Evolutionary conservation across 1,284 basidiomycete species (phyloP).

Genomic region (Ganoderma lucidum): DNA sequence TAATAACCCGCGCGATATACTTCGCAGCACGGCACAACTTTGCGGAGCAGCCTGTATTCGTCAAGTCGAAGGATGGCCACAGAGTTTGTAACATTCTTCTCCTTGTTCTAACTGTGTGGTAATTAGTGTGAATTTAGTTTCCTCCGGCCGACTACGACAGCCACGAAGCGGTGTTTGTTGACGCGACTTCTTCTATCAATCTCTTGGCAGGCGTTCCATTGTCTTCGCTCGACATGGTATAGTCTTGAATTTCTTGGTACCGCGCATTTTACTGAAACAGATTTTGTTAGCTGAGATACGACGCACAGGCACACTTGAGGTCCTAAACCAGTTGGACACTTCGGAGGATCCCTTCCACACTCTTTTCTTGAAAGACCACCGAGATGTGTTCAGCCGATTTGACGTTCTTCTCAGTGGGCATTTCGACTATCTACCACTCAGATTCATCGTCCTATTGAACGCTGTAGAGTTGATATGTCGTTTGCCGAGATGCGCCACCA

Average conservation of each 20-base stretch:
- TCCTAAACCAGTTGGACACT: slow-evolving; percentile 55
- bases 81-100: slow-evolving; percentile 45
- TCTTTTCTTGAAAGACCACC: slow-evolving; percentile 77
- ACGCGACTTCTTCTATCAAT: slow-evolving; percentile 84
- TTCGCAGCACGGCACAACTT: slow-evolving; percentile 78
- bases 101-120: not conserved
- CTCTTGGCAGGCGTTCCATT: slow-evolving; percentile 80
- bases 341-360: slow-evolving; percentile 75
- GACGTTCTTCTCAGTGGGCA: slow-evolving; percentile 70
- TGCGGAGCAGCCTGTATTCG: slow-evolving; percentile 65
- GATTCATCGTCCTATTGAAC: slow-evolving; percentile 7
- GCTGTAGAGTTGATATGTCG: slow-evolving; percentile 67
- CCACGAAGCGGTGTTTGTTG: slow-evolving; percentile 75
- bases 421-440: not conserved
- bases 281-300: slow-evolving; percentile 68
- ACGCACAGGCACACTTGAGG: slow-evolving; percentile 78
- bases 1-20: not conserved
- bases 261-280: slow-evolving; percentile 28
- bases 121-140: slow-evolving; percentile 50
- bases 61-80: slow-evolving; percentile 61
- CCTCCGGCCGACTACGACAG: slow-evolving; percentile 60
- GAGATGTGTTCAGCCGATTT: slow-evolving; percentile 66
- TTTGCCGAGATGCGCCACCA: slow-evolving; percentile 55
- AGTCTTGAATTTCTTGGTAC: not conserved
- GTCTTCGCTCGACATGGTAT: slow-evolving; percentile 74